Evolutionary conservation across 2,329 filamentous ascomycete species (phyloP).

Genomic region (Penicillium sclerotiorum): DNA sequence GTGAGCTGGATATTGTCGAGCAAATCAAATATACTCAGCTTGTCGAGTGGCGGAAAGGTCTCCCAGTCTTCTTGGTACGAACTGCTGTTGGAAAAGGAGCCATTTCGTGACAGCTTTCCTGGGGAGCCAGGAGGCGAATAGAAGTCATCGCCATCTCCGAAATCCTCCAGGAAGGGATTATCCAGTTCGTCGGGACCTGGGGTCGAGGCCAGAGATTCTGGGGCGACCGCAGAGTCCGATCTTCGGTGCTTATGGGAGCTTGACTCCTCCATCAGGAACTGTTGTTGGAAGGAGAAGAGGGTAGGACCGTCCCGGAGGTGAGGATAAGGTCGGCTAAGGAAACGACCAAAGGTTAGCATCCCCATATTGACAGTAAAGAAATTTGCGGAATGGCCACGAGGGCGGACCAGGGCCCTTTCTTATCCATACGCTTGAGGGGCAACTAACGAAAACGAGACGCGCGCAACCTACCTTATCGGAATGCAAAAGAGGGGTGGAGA

Average conservation of each 20-base stretch:
- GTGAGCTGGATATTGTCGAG: constrained; percentile 90
- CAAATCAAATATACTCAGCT: constrained; percentile 87
- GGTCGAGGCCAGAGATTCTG: constrained; percentile 29
- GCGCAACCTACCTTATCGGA: constrained; percentile 10
- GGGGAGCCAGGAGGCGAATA: constrained; percentile 34
- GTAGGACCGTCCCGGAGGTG: constrained; percentile 38
- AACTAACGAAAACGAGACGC: not conserved
- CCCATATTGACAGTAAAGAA: constrained; percentile 27
- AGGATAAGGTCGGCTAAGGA: constrained; percentile 40
- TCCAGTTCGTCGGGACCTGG: constrained; percentile 30
- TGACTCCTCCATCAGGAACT: constrained; percentile 37
- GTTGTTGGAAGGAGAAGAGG: constrained; percentile 41
- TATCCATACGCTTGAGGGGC: not conserved
- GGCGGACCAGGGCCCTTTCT: not conserved
- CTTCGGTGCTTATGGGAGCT: constrained; percentile 24
- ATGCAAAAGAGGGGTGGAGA: too few species aligned
- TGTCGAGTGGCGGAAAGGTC: constrained; percentile 81
- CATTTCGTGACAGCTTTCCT: constrained; percentile 66
- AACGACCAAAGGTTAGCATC: constrained; percentile 43
- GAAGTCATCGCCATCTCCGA: constrained; percentile 29
- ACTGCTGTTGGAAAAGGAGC: constrained; percentile 80
- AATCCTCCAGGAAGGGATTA: constrained; percentile 33
- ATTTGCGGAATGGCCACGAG: not conserved
- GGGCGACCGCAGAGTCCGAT: constrained; percentile 23
- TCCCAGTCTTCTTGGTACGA: constrained; percentile 91